phyloP scores from a whole-genome alignment of 306 rosid genomes.

The Rosa lucieae region DNA sequence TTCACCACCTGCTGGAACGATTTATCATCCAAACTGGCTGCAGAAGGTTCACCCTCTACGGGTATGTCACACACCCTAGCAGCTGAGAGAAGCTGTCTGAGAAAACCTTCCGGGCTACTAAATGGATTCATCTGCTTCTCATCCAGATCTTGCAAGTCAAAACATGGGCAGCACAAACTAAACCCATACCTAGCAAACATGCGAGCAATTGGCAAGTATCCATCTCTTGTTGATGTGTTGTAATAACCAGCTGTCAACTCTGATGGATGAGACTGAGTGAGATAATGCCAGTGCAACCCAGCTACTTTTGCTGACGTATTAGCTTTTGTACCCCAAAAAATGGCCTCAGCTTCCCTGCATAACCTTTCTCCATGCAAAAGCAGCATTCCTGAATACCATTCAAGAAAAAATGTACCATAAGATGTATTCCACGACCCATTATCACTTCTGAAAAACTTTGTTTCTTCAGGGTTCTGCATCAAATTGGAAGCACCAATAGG shows the following conservation, averaged over 20 bases:
- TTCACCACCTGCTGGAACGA: conserved; percentile 61
- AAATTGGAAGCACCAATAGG: conserved; percentile 58
- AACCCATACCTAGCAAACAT: conserved; percentile 71
- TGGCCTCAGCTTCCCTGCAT: conserved; percentile 75
- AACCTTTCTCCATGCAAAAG: conserved; percentile 81
- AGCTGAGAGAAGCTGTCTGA: conserved; percentile 69
- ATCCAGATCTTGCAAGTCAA: conserved; percentile 61
- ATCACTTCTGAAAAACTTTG: conserved; percentile 52
- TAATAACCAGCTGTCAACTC: conserved; percentile 90
- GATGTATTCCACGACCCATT: conserved; percentile 64
- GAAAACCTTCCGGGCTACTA: conserved; percentile 82
- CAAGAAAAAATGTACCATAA: conserved; percentile 70
- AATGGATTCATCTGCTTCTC: conserved; percentile 51
- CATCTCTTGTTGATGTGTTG: conserved; percentile 63
- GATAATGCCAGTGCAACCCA: conserved; percentile 70
- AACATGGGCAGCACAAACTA: conserved; percentile 77
- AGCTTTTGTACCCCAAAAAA: conserved; percentile 71
- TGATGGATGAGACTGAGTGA: conserved; percentile 69
- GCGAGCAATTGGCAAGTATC: conserved; percentile 74
- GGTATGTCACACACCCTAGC: conserved; percentile 78
- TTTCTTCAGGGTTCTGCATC: conserved; percentile 48
- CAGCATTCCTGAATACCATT: conserved; percentile 88
- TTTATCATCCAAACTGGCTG: conserved; percentile 50
- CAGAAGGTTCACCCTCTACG: conserved; percentile 71
- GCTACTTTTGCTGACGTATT: conserved; percentile 64